Evolutionary conservation across 192 early-diverging fungal species (phyloP).

Genomic region (Tieghemiomyces parasiticus): DNA sequence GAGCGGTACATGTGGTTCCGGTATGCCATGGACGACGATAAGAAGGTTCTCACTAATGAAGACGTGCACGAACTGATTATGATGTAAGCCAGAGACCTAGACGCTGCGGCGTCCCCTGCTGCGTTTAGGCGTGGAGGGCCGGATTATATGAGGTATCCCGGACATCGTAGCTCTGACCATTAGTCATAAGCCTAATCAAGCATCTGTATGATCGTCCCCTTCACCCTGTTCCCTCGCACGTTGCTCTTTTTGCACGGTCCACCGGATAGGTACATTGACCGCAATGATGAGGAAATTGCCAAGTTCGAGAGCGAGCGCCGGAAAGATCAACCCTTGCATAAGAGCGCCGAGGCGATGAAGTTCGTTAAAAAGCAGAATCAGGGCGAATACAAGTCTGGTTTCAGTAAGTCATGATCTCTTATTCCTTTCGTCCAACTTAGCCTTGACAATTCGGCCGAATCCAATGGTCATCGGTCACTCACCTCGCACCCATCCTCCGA

Average conservation of each 20-base stretch:
- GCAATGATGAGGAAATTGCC: slow-evolving; percentile 43
- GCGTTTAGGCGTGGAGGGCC: background rate
- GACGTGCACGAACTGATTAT: slow-evolving; percentile 27
- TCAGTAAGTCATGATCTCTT: background rate
- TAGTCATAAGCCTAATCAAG: background rate
- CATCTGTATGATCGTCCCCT: too few species aligned
- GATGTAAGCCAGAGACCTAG: slow-evolving; percentile 22
- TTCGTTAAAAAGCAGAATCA: background rate
- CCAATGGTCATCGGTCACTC: too few species aligned
- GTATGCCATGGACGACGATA: slow-evolving; percentile 33
- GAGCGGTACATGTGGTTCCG: slow-evolving; percentile 53
- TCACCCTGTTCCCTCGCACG: slow-evolving; percentile 3
- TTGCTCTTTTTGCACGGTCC: slow-evolving; percentile 12
- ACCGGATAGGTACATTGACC: slow-evolving; percentile 29
- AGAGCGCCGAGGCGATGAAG: background rate
- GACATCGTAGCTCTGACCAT: background rate
- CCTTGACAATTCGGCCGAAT: too few species aligned
- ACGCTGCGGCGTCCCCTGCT: background rate
- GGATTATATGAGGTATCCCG: background rate
- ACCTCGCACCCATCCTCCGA: background rate
- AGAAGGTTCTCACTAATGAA: slow-evolving; percentile 19
- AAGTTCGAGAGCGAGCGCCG: slow-evolving; percentile 22
- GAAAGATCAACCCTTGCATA: slow-evolving; percentile 20
- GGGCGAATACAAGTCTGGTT: background rate
- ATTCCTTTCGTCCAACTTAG: too few species aligned